phyloP scores from a whole-genome alignment of 805 yeast genomes.

The Ogataea paradorogensis region DNA sequence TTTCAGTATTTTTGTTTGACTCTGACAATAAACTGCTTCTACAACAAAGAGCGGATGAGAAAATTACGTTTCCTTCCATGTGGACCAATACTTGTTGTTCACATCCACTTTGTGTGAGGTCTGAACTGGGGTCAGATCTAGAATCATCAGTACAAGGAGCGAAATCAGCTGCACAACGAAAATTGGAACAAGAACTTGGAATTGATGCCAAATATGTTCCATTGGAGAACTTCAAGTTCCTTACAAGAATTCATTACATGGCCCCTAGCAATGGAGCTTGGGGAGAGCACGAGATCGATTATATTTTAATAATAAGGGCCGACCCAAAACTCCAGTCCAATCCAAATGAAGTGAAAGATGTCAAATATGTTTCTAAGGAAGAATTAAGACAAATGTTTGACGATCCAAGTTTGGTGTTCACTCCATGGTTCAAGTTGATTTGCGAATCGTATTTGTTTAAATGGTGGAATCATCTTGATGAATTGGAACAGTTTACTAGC shows the following conservation, averaged over 20 bases:
- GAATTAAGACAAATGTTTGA: slow-evolving; percentile 75
- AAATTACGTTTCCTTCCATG: slow-evolving; percentile 92
- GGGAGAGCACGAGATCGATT: slow-evolving; percentile 99
- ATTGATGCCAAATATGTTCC: slow-evolving; percentile 59
- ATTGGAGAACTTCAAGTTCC: slow-evolving; percentile 65
- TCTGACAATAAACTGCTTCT: slow-evolving; percentile 69
- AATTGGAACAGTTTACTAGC: slow-evolving; percentile 49
- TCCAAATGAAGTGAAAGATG: slow-evolving; percentile 83
- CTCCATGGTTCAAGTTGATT: slow-evolving; percentile 98
- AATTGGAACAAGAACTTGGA: slow-evolving; percentile 91
- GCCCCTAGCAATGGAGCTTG: slow-evolving; percentile 77
- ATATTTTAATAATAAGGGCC: slow-evolving; percentile 75
- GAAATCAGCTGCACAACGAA: slow-evolving; percentile 85
- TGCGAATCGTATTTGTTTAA: slow-evolving; percentile 86
- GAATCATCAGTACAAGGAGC: slow-evolving; percentile 70
- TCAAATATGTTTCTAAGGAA: slow-evolving; percentile 64
- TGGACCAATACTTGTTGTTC: slow-evolving; percentile 99
- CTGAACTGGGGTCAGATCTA: slow-evolving; percentile 71
- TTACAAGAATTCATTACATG: slow-evolving; percentile 93
- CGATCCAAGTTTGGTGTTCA: slow-evolving; percentile 62
- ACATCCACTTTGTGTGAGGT: slow-evolving; percentile 83
- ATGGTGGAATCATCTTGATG: slow-evolving; percentile 86
- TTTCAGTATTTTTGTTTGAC: slow-evolving; percentile 91
- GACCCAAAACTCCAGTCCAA: slow-evolving; percentile 48
- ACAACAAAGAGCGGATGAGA: slow-evolving; percentile 95